Conservation (phyloP, 2,329 filamentous ascomycete species). For the Ceratocystis eucalypticola region DNA sequence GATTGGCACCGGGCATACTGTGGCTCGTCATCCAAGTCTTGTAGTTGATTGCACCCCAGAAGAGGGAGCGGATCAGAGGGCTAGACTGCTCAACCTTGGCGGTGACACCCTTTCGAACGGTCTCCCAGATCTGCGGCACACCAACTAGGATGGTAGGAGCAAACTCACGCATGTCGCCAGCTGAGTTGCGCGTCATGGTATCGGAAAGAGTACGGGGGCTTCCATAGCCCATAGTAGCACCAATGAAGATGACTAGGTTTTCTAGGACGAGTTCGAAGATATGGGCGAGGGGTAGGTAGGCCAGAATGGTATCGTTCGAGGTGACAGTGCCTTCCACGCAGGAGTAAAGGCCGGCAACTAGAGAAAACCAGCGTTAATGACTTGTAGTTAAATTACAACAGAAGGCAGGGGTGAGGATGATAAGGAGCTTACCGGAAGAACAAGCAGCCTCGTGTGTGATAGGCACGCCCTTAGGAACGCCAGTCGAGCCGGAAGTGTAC, state of each 20-base stretch:
- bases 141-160: conserved; percentile 81
- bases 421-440: conserved; percentile 45
- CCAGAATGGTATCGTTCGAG: conserved; percentile 65
- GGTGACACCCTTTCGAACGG: conserved; percentile 87
- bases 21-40: conserved; percentile 46
- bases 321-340: conserved; percentile 68
- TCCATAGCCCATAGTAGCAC: conserved; percentile 85
- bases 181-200: conserved; percentile 71
- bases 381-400: conserved; percentile 18
- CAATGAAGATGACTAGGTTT: conserved; percentile 78
- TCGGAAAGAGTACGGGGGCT: conserved; percentile 83
- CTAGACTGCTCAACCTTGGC: conserved; percentile 60
- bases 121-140: conserved; percentile 95
- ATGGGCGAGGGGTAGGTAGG: conserved; percentile 87
- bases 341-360: conserved; percentile 64
- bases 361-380: conserved; percentile 18
- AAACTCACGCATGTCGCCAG: conserved; percentile 87
- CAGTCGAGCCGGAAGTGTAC: conserved; percentile 83
- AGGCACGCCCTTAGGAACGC: conserved; percentile 76
- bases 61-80: conserved; percentile 59
- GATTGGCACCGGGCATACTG: conserved; percentile 49
- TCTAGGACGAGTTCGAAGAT: conserved; percentile 96
- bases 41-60: conserved; percentile 51
- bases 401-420: not conserved
- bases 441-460: conserved; percentile 69